Evolutionary conservation across 106 monocot species (phyloP), one percentile per base, ranked within the genome.

Genomic region (Allium cepa): DNA sequence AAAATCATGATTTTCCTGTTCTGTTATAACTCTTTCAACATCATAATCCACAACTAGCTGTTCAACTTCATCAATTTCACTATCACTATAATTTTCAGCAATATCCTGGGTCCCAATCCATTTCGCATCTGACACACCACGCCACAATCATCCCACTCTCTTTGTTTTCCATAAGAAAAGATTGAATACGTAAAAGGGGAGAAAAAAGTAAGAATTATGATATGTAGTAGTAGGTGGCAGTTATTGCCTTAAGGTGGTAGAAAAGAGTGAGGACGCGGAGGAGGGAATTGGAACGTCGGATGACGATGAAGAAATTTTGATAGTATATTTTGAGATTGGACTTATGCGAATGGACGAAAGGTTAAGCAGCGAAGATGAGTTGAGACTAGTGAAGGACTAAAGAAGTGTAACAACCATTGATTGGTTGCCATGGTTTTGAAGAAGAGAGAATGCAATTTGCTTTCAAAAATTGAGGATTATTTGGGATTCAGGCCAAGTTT

Each of bases 1-100:
- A 69, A 97, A 77, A 75, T 97, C 88, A 82, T 92, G 88, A 61
- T 86, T 92, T 26, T 97, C 92, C 68, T 97, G 96, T 60, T 97
- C 91, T 17, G 84, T 82, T 47, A 97, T 52, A 57, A 97, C 69
- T 53, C 72, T 82, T 78, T 89, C 88, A 52, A 97, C 50, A 58
- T 91, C 88, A 52, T 77, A 71, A 62, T 83, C 88, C 57, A 57
- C 50, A 58, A 65, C 62, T 72, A 59, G 36, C 5, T 5, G 27
- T 16, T 27, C 48, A 78, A 27, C 11, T 22, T 52, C 46, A 49
- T 63, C 17, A 47, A 17, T 11, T 27, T 12, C 52, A 63, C 47
- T 73, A 64, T 10, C 68, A 53, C 16, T 60, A 22, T 14, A 26
- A 10, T 12, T 26, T 67, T 46, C 67, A 56, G 72, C 64, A 80